phyloP scores from a whole-genome alignment of 495 filamentous ascomycete genomes.

The Aspergillus sclerotiicarbonarius region DNA sequence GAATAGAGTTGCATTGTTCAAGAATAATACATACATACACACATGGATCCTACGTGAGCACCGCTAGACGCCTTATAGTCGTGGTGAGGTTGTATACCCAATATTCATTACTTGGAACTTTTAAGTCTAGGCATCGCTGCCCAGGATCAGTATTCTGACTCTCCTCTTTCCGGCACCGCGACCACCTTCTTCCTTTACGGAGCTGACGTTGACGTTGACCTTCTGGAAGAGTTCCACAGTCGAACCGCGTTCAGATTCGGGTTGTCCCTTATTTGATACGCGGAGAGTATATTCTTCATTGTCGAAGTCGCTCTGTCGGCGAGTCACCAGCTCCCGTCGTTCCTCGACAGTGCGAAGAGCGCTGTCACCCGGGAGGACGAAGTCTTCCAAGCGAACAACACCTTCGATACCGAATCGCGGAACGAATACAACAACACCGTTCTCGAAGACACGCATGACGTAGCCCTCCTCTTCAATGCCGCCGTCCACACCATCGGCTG shows the following conservation, averaged over 20 bases:
- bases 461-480: constrained; percentile 82
- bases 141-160: constrained; percentile 42
- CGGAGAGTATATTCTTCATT: constrained; percentile 75
- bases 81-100: background rate
- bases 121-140: constrained; percentile 13
- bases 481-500: constrained; percentile 33
- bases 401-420: constrained; percentile 94
- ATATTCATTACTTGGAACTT: constrained; percentile 4
- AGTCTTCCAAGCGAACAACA: constrained; percentile 78
- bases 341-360: constrained; percentile 34
- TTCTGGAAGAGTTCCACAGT: constrained; percentile 83
- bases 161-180: constrained; percentile 83
- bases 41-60: background rate
- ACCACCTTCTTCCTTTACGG: constrained; percentile 77
- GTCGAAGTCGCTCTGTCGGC: constrained; percentile 70
- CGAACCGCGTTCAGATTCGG: constrained; percentile 53
- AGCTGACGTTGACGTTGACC: constrained; percentile 81
- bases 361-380: constrained; percentile 67
- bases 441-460: constrained; percentile 94
- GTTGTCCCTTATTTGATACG: constrained; percentile 44
- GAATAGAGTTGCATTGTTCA: background rate
- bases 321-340: constrained; percentile 39
- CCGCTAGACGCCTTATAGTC: background rate
- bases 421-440: constrained; percentile 94
- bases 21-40: background rate